phyloP scores from a whole-genome alignment of 2,329 filamentous ascomycete genomes.

The Penicillium sp. region DNA sequence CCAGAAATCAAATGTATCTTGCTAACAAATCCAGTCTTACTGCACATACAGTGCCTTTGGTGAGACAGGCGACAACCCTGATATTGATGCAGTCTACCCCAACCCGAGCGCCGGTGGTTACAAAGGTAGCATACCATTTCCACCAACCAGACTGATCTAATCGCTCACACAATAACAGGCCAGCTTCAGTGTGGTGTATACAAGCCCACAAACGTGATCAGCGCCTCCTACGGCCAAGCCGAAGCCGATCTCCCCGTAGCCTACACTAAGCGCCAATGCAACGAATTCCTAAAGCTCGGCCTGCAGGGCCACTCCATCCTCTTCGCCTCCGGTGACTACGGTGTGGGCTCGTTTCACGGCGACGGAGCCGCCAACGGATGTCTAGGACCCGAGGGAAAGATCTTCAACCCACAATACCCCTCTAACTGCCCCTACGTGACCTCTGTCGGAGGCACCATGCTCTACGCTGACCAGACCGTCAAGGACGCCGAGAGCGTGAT shows the following conservation, averaged over 20 bases:
- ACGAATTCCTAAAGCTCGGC: conserved; percentile 54
- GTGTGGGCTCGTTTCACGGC: conserved; percentile 38
- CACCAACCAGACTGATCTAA: conserved; percentile 32
- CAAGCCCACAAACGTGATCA: conserved; percentile 57
- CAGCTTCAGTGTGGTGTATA: conserved; percentile 51
- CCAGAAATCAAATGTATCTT: not conserved
- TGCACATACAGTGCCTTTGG: conserved; percentile 54
- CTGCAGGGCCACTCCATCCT: conserved; percentile 35
- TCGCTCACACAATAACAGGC: conserved; percentile 19
- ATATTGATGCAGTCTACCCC: conserved; percentile 54
- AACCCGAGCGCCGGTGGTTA: conserved; percentile 52
- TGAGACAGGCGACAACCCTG: conserved; percentile 50
- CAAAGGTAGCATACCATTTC: conserved; percentile 42
- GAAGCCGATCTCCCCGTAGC: conserved; percentile 54
- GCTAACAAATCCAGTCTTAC: conserved; percentile 41
- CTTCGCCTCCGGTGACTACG: conserved; percentile 34
- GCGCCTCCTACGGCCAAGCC: conserved; percentile 57
- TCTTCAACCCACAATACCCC: conserved; percentile 53
- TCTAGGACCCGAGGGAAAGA: conserved; percentile 40
- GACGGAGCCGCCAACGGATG: conserved; percentile 41
- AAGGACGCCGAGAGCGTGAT: conserved; percentile 32
- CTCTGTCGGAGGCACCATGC: conserved; percentile 44
- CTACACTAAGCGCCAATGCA: conserved; percentile 54
- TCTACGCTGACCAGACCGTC: conserved; percentile 31
- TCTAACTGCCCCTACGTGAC: conserved; percentile 55